Evolutionary conservation across 441 rosid genomes (phyloP), one percentile per base, ranked within the genome.

Genomic region (Eruca vesicaria): DNA sequence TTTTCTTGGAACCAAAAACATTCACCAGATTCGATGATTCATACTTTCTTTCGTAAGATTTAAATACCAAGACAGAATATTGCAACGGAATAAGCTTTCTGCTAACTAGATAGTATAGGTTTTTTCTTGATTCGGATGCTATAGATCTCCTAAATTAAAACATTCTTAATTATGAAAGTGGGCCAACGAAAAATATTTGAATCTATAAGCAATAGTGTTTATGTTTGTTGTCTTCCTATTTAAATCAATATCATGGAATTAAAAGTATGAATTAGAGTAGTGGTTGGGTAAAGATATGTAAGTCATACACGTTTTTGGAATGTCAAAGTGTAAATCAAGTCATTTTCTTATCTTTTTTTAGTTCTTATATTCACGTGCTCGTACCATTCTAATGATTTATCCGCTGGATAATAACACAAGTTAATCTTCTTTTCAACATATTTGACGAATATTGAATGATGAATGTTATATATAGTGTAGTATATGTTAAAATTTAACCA

Each of bases 251-350:
- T 18, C 7, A 28, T 57, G 36, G 15, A 21, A 21, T 55, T 36
- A n/a, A 33, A 26, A 58, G 19, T 28, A 64, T 26, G 31, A 4
- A 36, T 55, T 65, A 57, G 8, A 4, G 60, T 56, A 31, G 50
- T 57, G 36, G 60, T 21, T 66, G 11, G 35, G 60, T 57, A 43
- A 43, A 66, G 9, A 23, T 19, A 16, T 53, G 63, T 14, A 53
- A 26, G 53, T 52, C 43, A 64, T 41, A 12, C 70, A 63, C 59
- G 77, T 57, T 65, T 57, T 58, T 33, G 18, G 72, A 57, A 41
- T 31, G 53, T 66, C 15, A 7, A 66, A 58, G 20, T 29, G 66
- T 20, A 20, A 43, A 43, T 31, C 29, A 66, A 65, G 29, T 36
- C 10, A 5, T 15, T 59, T n/a, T 33, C 18, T 2, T 59, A 23